These are phyloP conservation scores for Cyberlindnera samutprakarnensis DNA, from an alignment of 805 yeast species.

Conservation along the genomic window DNA sequence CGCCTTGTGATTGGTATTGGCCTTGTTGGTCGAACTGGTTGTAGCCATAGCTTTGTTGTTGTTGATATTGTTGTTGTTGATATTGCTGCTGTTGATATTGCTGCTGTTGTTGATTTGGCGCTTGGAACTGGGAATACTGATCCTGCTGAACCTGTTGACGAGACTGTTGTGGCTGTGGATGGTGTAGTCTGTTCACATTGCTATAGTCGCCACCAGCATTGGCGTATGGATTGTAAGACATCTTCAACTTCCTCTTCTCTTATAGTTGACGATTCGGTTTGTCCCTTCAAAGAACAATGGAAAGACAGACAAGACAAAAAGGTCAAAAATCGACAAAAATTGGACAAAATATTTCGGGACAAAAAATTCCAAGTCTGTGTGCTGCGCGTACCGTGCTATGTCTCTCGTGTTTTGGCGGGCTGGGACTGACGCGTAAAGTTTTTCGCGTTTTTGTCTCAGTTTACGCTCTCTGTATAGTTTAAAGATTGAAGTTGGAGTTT, in stretches of 20 bases:
- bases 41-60: constrained; percentile 19
- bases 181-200: constrained; percentile 15
- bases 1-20: no score
- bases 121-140: no score
- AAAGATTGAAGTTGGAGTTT: no score
- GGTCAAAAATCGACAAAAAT: background rate
- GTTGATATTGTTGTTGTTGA: constrained; percentile 18
- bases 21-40: constrained; percentile 12
- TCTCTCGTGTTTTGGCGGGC: no score
- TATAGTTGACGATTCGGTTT: background rate
- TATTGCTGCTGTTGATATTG: constrained; percentile 7
- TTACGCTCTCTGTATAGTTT: no score
- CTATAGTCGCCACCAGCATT: constrained; percentile 17
- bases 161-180: constrained; percentile 23
- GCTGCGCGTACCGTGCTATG: no score
- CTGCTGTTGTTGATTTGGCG: constrained; percentile 6
- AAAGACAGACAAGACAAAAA: background rate
- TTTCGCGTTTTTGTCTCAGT: no score
- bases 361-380: no score
- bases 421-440: no score
- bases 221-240: constrained; percentile 44
- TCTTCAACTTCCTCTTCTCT: constrained; percentile 5
- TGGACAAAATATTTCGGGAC: no score
- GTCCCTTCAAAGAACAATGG: no score
- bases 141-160: constrained; percentile 11